Evolutionary conservation across 345 rosid species (phyloP), one percentile per base, ranked within the genome.

Genomic region (Gynandropsis gynandra): DNA sequence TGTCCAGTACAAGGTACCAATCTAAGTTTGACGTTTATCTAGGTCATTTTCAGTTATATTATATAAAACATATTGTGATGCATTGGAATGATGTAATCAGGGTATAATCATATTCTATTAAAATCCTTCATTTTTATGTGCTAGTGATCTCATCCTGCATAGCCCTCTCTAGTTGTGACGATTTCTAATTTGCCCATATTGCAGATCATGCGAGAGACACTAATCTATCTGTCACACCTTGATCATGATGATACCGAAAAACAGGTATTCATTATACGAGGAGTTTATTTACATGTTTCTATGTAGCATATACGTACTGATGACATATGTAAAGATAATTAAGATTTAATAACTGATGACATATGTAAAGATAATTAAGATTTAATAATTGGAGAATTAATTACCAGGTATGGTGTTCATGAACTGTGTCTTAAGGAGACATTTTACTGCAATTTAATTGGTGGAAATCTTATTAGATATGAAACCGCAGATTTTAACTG

Each of bases 211-310:
- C 76, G 99, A 69, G 99, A 88, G 77, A 93, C 99, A 5, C 68
- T 93, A 46, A 85, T 88, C 56, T 93, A 93, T 68, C 66, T 93
- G 59, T 78, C 99, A 34, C 97, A 93, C 68, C 94, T 93, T 50
- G 99, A 93, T 61, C 97, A 93, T 15, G 96, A 88, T 21, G 99
- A 93, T 68, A 93, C 99, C 13, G 99, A 93, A 73, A 88, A 85
- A 69, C 97, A 88, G 97, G 99, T 92, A 74, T 36, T 9, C 5
- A 24, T 24, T 24, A 24, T 24, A 24, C 29, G 29, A 24, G 29
- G 29, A 24, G 29, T 24, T 36, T 9, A 36, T 36, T 36, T 36
- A 15, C 36, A 16, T 46, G 50, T 39, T 48, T 42, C 12, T 47
- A n/a, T n/a, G n/a, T 24, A 24, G 2, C 29, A 24, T 5, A 24